Evolutionary conservation across 495 filamentous ascomycete genomes (phyloP).

Genomic region (Pseudotulostoma volvatum): DNA sequence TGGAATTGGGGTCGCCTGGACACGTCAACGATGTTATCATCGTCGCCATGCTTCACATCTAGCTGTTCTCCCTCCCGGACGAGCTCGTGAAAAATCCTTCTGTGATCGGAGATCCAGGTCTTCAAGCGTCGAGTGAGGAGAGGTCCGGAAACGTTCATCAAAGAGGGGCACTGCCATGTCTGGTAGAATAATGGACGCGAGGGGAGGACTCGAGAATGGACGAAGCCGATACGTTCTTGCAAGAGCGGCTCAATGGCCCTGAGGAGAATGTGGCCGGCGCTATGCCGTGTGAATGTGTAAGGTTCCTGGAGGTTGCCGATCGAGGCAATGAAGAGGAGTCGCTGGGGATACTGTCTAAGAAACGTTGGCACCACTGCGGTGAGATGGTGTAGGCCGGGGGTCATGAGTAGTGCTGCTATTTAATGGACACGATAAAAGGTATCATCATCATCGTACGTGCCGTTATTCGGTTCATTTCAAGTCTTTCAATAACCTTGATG

Average conservation of each 20-base stretch:
- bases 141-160: conserved; percentile 60
- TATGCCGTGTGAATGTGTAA: conserved; percentile 61
- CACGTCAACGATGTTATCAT: not conserved
- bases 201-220: conserved; percentile 22
- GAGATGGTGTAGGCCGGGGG: too few species aligned
- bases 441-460: too few species aligned
- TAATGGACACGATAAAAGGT: too few species aligned
- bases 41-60: not conserved
- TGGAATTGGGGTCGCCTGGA: conserved; percentile 11
- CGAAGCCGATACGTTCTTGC: conserved; percentile 24
- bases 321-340: conserved; percentile 49
- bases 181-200: conserved; percentile 36
- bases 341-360: too few species aligned
- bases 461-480: too few species aligned
- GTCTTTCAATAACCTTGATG: too few species aligned
- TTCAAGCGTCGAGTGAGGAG: conserved; percentile 22
- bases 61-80: not conserved
- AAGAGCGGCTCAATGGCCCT: conserved; percentile 33
- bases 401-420: too few species aligned
- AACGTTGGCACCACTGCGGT: too few species aligned
- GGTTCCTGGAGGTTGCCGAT: conserved; percentile 49
- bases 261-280: conserved; percentile 60
- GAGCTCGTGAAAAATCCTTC: conserved; percentile 8
- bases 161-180: conserved; percentile 48
- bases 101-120: conserved; percentile 31